Conservation (phyloP, 768 basidiomycete species). For the Mycena belliarum region DNA sequence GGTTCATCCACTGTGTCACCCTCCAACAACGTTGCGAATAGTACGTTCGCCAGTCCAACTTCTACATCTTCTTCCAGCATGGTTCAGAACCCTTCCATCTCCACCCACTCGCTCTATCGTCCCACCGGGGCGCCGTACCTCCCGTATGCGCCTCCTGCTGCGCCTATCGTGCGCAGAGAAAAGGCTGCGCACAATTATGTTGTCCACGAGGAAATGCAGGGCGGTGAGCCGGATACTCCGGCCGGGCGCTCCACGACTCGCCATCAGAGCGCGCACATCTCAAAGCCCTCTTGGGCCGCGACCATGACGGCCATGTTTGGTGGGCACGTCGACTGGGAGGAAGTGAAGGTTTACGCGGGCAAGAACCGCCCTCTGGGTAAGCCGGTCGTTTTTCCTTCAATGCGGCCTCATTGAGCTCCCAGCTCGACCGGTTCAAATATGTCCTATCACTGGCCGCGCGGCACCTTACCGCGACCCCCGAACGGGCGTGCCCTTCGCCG, state of each 20-base stretch:
- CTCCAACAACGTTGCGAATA: background rate
- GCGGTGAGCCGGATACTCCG: background rate
- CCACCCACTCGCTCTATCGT: background rate
- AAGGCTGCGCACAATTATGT: conserved; percentile 69
- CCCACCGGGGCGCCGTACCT: background rate
- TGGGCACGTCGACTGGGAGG: conserved; percentile 79
- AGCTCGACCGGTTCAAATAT: conserved; percentile 69
- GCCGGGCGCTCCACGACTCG: conserved; percentile 18
- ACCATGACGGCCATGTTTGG: conserved; percentile 88
- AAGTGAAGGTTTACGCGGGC: conserved; percentile 61
- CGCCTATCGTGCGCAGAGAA: conserved; percentile 39
- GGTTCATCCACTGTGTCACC: background rate
- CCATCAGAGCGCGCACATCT: conserved; percentile 40
- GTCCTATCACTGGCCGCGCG: conserved; percentile 76
- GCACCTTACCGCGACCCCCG: conserved; percentile 82
- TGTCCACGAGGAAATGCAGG: conserved; percentile 52
- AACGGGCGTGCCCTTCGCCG: conserved; percentile 79
- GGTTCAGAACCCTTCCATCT: background rate
- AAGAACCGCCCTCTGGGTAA: conserved; percentile 67
- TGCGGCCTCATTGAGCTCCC: background rate
- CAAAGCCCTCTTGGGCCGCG: conserved; percentile 63
- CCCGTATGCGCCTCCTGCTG: conserved; percentile 14
- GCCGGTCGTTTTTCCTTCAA: conserved; percentile 22
- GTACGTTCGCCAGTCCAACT: background rate
- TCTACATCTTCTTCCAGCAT: background rate